phyloP scores from a whole-genome alignment of 306 rosid species.

The Vigna unguiculata region DNA sequence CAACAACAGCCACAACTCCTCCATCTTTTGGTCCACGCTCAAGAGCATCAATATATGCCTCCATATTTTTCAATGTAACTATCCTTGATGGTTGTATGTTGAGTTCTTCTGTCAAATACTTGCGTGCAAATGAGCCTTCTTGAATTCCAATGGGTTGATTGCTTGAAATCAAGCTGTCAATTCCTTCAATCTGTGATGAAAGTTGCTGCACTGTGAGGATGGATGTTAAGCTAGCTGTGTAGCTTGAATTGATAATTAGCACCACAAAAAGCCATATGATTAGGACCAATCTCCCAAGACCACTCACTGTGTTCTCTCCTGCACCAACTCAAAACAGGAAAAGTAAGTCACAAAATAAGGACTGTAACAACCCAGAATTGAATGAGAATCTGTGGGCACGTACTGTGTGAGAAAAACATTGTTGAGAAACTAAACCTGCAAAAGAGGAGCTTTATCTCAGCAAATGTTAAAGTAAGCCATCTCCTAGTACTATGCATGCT shows the following conservation, averaged over 20 bases:
- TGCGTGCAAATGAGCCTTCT: constrained; percentile 82
- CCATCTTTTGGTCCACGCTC: constrained; percentile 71
- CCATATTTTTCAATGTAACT: constrained; percentile 59
- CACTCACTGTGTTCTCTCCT: constrained; percentile 95
- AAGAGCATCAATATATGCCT: constrained; percentile 65
- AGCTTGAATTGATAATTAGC: constrained; percentile 94
- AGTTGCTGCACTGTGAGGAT: constrained; percentile 95
- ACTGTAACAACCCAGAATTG: constrained; percentile 4
- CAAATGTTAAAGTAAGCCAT: constrained; percentile 26
- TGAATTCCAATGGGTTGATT: constrained; percentile 84
- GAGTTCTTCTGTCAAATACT: constrained; percentile 80
- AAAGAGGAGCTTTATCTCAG: constrained; percentile 46
- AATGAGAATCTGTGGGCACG: constrained; percentile 45
- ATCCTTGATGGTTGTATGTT: constrained; percentile 79
- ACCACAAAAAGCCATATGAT: constrained; percentile 96
- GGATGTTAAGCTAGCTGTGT: constrained; percentile 97
- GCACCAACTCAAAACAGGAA: constrained; percentile 44
- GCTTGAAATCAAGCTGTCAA: constrained; percentile 76
- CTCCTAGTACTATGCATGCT: background rate
- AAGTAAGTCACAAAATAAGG: constrained; percentile 42
- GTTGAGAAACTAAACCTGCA: constrained; percentile 99
- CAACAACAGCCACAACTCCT: constrained; percentile 91
- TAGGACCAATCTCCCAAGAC: constrained; percentile 87
- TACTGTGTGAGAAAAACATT: constrained; percentile 98
- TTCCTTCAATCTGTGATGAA: constrained; percentile 80